These are phyloP conservation scores for Fusarium sp. DNA, from an alignment of 2,329 filamentous ascomycete species.

Conservation along the genomic window DNA sequence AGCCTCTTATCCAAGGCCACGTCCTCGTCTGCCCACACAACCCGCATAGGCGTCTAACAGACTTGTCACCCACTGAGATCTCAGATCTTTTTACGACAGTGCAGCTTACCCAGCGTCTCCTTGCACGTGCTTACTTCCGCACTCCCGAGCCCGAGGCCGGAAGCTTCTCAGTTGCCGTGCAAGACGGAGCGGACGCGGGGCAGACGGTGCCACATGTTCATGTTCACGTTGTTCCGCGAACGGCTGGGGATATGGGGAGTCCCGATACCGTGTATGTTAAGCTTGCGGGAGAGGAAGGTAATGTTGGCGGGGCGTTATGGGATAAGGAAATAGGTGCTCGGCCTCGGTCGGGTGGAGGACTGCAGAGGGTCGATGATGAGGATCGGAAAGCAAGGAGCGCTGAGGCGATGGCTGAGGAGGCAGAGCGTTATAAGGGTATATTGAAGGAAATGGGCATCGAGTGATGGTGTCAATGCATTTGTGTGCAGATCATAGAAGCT, in stretches of 20 bases:
- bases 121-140: slow-evolving; percentile 69
- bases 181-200: slow-evolving; percentile 89
- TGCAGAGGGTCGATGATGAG: slow-evolving; percentile 79
- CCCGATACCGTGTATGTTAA: slow-evolving; percentile 82
- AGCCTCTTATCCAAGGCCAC: slow-evolving; percentile 92
- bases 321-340: slow-evolving; percentile 58
- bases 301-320: slow-evolving; percentile 79
- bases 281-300: slow-evolving; percentile 87
- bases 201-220: slow-evolving; percentile 96
- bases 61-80: slow-evolving; percentile 78
- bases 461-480: slow-evolving; percentile 14
- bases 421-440: slow-evolving; percentile 70
- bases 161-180: slow-evolving; percentile 93
- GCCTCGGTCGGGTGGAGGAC: slow-evolving; percentile 66
- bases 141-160: slow-evolving; percentile 69
- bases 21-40: slow-evolving; percentile 86
- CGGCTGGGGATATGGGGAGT: slow-evolving; percentile 63
- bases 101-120: slow-evolving; percentile 82
- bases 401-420: slow-evolving; percentile 85
- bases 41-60: slow-evolving; percentile 77
- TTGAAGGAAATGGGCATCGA: slow-evolving; percentile 58
- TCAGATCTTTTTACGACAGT: slow-evolving; percentile 88
- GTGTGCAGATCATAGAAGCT: background rate
- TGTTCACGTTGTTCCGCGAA: slow-evolving; percentile 87
- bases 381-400: slow-evolving; percentile 74